Conservation (phyloP, 164 flowering plant genomes). For the Saururus chinensis region DNA sequence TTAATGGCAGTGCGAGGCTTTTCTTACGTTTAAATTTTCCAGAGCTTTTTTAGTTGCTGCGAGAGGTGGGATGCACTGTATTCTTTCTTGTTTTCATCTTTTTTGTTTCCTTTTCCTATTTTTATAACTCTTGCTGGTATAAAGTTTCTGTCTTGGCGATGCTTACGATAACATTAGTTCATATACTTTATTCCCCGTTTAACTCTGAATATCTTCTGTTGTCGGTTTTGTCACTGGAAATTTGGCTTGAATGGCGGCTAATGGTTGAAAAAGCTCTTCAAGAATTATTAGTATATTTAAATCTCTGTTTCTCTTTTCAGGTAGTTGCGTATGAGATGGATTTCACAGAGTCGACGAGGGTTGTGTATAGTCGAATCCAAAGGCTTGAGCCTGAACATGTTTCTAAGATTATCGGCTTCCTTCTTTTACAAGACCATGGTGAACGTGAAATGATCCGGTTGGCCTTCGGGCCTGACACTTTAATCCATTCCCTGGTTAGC, state of each 20-base stretch:
- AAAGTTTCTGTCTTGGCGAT: not conserved
- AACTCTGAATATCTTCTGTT: not conserved
- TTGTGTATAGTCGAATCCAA: conserved; percentile 46
- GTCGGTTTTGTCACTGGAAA: not conserved
- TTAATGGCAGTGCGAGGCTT: too few relatives aligned
- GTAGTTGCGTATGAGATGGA: conserved; percentile 41
- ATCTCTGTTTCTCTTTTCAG: conserved; percentile 10
- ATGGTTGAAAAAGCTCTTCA: not conserved
- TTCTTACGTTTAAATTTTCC: too few relatives aligned
- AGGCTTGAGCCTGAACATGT: conserved; percentile 56
- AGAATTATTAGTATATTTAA: conserved; percentile 1
- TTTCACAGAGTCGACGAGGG: conserved; percentile 45
- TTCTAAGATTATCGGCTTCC: conserved; percentile 51
- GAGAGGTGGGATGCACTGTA: too few relatives aligned
- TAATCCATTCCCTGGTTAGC: conserved; percentile 29
- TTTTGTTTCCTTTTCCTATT: too few relatives aligned
- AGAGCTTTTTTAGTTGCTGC: too few relatives aligned
- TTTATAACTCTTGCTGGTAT: too few relatives aligned
- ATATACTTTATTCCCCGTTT: not conserved
- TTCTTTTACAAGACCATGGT: conserved; percentile 42
- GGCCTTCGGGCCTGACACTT: conserved; percentile 54
- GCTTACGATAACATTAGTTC: not conserved
- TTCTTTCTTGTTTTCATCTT: too few relatives aligned
- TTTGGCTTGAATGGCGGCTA: not conserved
- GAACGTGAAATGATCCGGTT: conserved; percentile 56